Evolutionary conservation across 225 moss, liverwort and hornwort species (phyloP).

Genomic region (Polytrichum commune): DNA sequence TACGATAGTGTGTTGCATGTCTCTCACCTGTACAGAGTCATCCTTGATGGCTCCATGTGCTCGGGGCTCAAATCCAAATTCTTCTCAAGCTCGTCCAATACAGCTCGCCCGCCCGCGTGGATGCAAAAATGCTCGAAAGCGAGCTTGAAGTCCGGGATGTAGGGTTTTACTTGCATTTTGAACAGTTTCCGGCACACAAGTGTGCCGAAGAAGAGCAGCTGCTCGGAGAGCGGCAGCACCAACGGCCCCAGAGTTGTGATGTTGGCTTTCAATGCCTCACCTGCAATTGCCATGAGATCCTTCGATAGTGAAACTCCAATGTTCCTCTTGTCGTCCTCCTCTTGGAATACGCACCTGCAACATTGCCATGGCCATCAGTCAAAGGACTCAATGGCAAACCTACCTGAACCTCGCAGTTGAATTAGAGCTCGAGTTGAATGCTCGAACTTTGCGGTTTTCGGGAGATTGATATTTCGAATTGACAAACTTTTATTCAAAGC

Average conservation of each 20-base stretch:
- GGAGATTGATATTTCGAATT: too few relatives aligned
- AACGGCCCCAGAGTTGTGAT: conserved; percentile 7
- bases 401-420: neutral
- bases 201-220: neutral
- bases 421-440: neutral
- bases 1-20: neutral
- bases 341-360: conserved; percentile 3
- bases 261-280: conserved; percentile 9
- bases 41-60: conserved; percentile 9
- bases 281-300: conserved; percentile 9
- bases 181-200: conserved; percentile 3
- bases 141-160: conserved; percentile 11
- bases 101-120: conserved; percentile 11
- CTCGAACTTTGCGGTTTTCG: neutral
- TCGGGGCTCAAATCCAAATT: conserved; percentile 1
- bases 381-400: neutral
- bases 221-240: conserved; percentile 9
- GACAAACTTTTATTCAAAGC: too few relatives aligned
- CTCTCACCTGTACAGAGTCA: conserved; percentile 4
- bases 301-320: neutral
- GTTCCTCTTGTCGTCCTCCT: neutral
- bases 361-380: neutral
- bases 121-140: conserved; percentile 11
- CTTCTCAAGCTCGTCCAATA: conserved; percentile 10
- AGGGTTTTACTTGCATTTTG: conserved; percentile 7